Base-by-base conservation (phyloP, 2,329 filamentous ascomycete genomes). In the Zasmidium angulare region DNA sequence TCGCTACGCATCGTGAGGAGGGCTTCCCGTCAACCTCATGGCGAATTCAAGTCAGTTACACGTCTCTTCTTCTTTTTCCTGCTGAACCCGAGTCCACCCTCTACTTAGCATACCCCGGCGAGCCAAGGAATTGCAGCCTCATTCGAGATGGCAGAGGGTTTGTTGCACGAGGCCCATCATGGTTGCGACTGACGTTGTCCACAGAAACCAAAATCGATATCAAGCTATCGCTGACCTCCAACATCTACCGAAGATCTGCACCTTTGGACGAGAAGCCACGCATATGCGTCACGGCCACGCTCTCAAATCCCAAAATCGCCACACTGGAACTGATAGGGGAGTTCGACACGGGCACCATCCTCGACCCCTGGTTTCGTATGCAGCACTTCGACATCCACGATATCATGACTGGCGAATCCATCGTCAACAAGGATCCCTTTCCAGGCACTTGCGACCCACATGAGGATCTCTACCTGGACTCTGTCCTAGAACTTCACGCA, bases 401-500 rank as follows among this genome's bases (percentile, higher is more conserved):
- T 24, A 6, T 53, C n/a, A 21, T 24, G 7, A 53, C 17, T 1
- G 49, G n/a, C 9, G 12, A 51, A 4, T 29, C 46, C 43, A 40
- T 53, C 14, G 26, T 53, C 21, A 47, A 53, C 55, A 31, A 46
- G 2, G 36, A 49, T n/a, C 49, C 49, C 3, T 57, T 57, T 23
- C 49, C 55, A 24, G 40, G 55, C 9, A 57, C 49, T 23, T 57
- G 55, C 31, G 55, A 57, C 9, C 6, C 40, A n/a, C 55, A 51
- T n/a, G 23, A n/a, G 11, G 22, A 22, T 2, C 12, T 57, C 20
- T 20, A 46, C 12, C 20, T 26, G 12, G 24, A 36, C 3, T 26
- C n/a, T 4, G 23, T 47, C 11, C 4, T 40, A 40, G 55, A 58
- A 12, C 12, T 58, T 12, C 36, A 49, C 11, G 24, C n/a, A 2